Base-by-base conservation (phyloP, 2,329 filamentous ascomycete genomes). In the Pochonia chlamydosporia region DNA sequence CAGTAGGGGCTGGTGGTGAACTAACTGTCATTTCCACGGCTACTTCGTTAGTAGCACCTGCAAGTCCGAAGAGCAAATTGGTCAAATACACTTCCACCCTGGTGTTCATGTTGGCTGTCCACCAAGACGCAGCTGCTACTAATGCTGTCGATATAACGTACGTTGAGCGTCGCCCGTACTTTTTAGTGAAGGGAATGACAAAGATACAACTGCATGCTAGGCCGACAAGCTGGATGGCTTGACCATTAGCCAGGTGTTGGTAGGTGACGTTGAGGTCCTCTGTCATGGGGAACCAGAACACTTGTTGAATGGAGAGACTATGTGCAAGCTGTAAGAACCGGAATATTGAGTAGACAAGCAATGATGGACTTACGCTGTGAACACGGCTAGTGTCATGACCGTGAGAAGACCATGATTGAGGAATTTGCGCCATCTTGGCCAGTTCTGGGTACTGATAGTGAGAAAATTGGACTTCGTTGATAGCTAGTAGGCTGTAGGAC, bases 1-100 rank as follows among this genome's bases (percentile, higher is more conserved):
- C n/a, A n/a, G n/a, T n/a, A n/a, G n/a, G n/a, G n/a, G n/a, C n/a
- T n/a, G n/a, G n/a, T n/a, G 16, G 7, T 13, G 1, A 2, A 33
- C 54, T 50, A 6, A 62, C 61, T 1, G 64, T 71, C 52, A 71
- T 69, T 39, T 69, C 64, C 0, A 60, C 60, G 13, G 65, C 61
- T 1, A 64, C 63, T 39, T 70, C 67, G n/a, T 69, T 70, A 1
- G 64, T 63, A 3, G 67, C 63, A 4, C 65, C 66, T 2, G 65
- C 63, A 14, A 71, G 45, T 0, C 68, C 67, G 7, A 60, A 59
- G 0, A 65, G 48, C 0, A 63, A 16, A 21, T 57, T 56, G 3
- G 54, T 59, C 2, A 56, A 4, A 11, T 58, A 57, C n/a, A 64
- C 21, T 33, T 64, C 57, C 3, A 49, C 18, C 21, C 52, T 43